These are phyloP conservation scores for Nicotiana tomentosiformis DNA, from an alignment of 257 asterid genomes.

Conservation along the genomic window DNA sequence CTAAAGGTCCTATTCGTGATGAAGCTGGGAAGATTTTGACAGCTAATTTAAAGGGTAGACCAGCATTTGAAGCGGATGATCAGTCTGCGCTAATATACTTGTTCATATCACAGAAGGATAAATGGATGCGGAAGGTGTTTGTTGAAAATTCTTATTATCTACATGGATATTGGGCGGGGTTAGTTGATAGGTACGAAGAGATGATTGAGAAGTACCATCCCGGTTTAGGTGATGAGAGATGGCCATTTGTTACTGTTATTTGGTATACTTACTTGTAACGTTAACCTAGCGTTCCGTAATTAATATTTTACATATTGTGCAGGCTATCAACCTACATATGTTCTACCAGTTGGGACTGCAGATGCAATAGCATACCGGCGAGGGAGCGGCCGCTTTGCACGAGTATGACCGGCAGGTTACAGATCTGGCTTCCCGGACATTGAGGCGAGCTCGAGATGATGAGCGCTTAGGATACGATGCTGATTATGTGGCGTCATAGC, in stretches of 20 bases:
- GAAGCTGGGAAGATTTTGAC: slow-evolving; percentile 82
- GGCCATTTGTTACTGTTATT: slow-evolving; percentile 69
- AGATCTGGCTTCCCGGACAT: too few relatives aligned
- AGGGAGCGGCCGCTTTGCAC: too few relatives aligned
- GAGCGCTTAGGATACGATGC: too few relatives aligned
- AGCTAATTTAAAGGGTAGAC: slow-evolving; percentile 77
- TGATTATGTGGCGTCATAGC: too few relatives aligned
- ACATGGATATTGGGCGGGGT: slow-evolving; percentile 89
- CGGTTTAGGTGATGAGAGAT: slow-evolving; percentile 87
- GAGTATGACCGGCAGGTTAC: too few relatives aligned
- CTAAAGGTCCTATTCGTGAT: slow-evolving; percentile 68
- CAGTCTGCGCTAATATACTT: slow-evolving; percentile 84
- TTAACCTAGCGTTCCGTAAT: too few relatives aligned
- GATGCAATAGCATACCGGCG: too few relatives aligned
- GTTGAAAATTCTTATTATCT: slow-evolving; percentile 71
- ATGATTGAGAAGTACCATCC: slow-evolving; percentile 85
- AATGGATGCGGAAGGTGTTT: slow-evolving; percentile 69
- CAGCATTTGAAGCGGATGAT: slow-evolving; percentile 86
- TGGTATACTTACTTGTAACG: too few relatives aligned
- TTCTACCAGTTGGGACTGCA: too few relatives aligned
- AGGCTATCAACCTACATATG: too few relatives aligned
- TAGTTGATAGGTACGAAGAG: slow-evolving; percentile 85
- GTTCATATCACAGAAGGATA: slow-evolving; percentile 50
- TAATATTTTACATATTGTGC: too few relatives aligned
- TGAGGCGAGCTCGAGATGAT: too few relatives aligned